A percentile compares a stretch with the other conserved stretches of the same genome.
These are phyloP conservation scores for Diaporthe capsici DNA, from an alignment of 2,329 filamentous ascomycete species.

Conservation along the genomic window DNA sequence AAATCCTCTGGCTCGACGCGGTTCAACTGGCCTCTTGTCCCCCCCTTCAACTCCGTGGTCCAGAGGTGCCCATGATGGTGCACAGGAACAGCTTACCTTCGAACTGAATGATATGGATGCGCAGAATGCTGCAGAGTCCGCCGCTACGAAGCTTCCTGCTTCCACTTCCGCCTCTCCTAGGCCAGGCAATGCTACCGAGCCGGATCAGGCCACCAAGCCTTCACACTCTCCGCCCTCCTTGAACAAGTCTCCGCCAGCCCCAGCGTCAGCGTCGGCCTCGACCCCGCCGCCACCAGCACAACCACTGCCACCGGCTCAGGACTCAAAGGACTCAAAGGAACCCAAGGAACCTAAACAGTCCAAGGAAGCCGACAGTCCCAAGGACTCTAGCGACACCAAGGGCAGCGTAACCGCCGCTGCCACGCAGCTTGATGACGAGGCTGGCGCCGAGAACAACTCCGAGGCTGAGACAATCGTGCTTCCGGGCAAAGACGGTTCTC, in stretches of 20 bases:
- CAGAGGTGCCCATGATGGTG: constrained; percentile 70
- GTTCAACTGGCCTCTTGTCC: constrained; percentile 42
- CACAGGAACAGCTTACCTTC: constrained; percentile 63
- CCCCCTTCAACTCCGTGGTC: constrained; percentile 49
- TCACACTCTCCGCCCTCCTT: constrained; percentile 43
- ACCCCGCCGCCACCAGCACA: constrained; percentile 21
- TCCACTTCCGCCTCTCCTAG: constrained; percentile 33
- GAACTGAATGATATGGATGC: constrained; percentile 78
- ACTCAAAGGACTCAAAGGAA: constrained; percentile 31
- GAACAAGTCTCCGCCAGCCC: constrained; percentile 46
- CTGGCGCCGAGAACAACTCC: constrained; percentile 71
- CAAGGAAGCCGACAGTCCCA: constrained; percentile 34
- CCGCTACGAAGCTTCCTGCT: constrained; percentile 71
- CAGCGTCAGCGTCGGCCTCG: constrained; percentile 44
- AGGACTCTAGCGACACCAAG: constrained; percentile 49
- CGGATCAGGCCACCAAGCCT: constrained; percentile 51
- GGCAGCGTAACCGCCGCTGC: constrained; percentile 48
- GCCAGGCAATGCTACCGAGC: constrained; percentile 45
- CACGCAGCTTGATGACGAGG: constrained; percentile 56
- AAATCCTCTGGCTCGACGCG: constrained; percentile 31
- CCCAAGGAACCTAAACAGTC: constrained; percentile 7
- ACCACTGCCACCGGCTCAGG: background rate
- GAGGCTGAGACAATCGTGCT: constrained; percentile 81
- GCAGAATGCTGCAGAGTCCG: constrained; percentile 76
- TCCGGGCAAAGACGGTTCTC: constrained; percentile 75